These are phyloP conservation scores for Turritis glabra DNA, from an alignment of 345 rosid genomes.

Conservation along the genomic window DNA sequence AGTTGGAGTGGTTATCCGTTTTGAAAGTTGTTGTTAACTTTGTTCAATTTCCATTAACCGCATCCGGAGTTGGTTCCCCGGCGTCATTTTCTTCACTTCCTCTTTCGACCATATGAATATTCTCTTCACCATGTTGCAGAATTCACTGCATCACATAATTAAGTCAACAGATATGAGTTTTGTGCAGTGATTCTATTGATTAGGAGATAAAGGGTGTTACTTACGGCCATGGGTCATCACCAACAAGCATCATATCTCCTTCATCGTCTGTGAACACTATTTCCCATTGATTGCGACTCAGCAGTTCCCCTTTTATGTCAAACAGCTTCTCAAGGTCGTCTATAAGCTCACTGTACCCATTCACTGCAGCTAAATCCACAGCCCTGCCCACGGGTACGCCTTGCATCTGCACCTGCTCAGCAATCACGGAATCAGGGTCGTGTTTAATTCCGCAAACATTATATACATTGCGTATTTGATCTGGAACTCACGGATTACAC, in stretches of 20 bases:
- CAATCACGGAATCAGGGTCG: neutral
- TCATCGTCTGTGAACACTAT: slow-evolving; percentile 89
- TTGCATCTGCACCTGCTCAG: slow-evolving; percentile 83
- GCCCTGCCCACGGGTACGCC: slow-evolving; percentile 91
- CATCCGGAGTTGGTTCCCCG: slow-evolving; percentile 51
- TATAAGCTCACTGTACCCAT: slow-evolving; percentile 70
- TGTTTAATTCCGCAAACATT: neutral
- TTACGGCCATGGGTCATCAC: slow-evolving; percentile 98
- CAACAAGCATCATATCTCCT: slow-evolving; percentile 95
- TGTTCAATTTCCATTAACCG: slow-evolving; percentile 60
- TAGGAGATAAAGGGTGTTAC: slow-evolving; percentile 32
- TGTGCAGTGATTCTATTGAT: neutral
- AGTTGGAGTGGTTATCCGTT: slow-evolving; percentile 28
- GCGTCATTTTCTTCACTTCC: slow-evolving; percentile 74
- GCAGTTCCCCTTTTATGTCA: slow-evolving; percentile 69
- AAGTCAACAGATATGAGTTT: neutral
- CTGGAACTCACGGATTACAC: neutral
- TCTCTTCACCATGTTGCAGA: slow-evolving; percentile 87
- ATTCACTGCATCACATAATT: slow-evolving; percentile 59
- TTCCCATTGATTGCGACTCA: slow-evolving; percentile 66
- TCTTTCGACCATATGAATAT: slow-evolving; percentile 77
- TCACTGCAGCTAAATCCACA: slow-evolving; percentile 64
- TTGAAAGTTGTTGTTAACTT: slow-evolving; percentile 38
- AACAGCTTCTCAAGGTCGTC: slow-evolving; percentile 81
- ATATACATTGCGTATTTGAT: neutral